phyloP scores from a whole-genome alignment of 805 yeast genomes.

The Candida maris region DNA sequence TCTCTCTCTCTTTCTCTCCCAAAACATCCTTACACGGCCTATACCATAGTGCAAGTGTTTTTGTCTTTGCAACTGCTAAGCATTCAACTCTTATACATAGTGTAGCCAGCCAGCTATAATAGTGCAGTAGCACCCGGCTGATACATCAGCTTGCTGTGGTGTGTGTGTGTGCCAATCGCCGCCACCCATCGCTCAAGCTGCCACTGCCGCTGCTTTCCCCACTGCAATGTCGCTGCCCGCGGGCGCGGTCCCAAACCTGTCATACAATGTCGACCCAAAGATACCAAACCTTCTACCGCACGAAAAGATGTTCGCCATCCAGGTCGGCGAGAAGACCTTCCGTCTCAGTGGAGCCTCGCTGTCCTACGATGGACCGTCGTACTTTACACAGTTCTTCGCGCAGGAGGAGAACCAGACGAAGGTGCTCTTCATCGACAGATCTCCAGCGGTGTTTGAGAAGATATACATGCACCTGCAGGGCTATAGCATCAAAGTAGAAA shows the following conservation, averaged over 20 bases:
- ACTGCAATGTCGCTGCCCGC: constrained; percentile 1
- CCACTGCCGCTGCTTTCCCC: too few relatives aligned
- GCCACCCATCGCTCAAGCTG: too few relatives aligned
- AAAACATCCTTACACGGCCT: too few relatives aligned
- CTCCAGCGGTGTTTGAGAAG: constrained; percentile 61
- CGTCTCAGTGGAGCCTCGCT: constrained; percentile 78
- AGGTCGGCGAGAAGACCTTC: constrained; percentile 63
- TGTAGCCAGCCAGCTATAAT: too few relatives aligned
- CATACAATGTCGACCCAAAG: constrained; percentile 30
- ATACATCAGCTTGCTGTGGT: too few relatives aligned
- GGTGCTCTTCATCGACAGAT: constrained; percentile 66
- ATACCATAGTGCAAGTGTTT: too few relatives aligned
- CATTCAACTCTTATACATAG: too few relatives aligned
- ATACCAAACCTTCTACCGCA: constrained; percentile 62
- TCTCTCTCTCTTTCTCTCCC: too few relatives aligned
- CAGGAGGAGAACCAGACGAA: constrained; percentile 35
- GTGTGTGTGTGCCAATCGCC: too few relatives aligned
- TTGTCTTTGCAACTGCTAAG: too few relatives aligned
- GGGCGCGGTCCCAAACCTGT: constrained; percentile 6
- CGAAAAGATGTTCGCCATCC: constrained; percentile 63
- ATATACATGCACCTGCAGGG: constrained; percentile 79
- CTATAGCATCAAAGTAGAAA: constrained; percentile 57
- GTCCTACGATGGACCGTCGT: constrained; percentile 84
- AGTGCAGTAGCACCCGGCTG: too few relatives aligned
- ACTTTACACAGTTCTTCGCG: constrained; percentile 70